phyloP scores from a whole-genome alignment of 2,329 filamentous ascomycete species.

The Pseudocercospora pini-densiflorae region DNA sequence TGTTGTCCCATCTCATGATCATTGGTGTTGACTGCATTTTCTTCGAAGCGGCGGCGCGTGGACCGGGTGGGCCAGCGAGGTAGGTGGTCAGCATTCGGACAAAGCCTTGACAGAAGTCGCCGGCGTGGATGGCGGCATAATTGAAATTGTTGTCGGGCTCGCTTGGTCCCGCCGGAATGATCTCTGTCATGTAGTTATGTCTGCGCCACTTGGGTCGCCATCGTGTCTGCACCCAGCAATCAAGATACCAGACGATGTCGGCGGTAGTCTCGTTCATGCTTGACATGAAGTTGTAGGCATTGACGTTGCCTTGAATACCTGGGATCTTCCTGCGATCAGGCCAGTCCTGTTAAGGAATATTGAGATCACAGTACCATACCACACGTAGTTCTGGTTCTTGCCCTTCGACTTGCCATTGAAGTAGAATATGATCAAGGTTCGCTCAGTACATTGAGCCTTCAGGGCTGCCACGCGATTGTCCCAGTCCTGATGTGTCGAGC shows the following conservation, averaged over 20 bases:
- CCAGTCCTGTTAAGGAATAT: not conserved
- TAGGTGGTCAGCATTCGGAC: not conserved
- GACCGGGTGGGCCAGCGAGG: not conserved
- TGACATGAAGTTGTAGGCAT: constrained; percentile 6
- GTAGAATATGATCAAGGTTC: constrained; percentile 9
- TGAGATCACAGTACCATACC: not conserved
- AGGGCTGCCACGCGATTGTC: not conserved
- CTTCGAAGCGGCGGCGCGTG: not conserved
- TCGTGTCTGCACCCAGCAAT: constrained; percentile 16
- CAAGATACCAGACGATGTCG: constrained; percentile 12
- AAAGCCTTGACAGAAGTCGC: constrained; percentile 11
- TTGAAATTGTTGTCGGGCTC: not conserved
- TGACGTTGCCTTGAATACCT: not conserved
- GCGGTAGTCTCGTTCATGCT: constrained; percentile 5
- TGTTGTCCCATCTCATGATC: constrained; percentile 7
- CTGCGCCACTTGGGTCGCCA: constrained; percentile 1
- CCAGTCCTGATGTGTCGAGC: not conserved
- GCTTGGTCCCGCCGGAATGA: constrained; percentile 2
- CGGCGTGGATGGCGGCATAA: not conserved
- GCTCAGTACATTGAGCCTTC: not conserved
- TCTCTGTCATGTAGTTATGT: constrained; percentile 2
- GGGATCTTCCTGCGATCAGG: not conserved
- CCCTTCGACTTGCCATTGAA: constrained; percentile 12
- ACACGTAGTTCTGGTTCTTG: constrained; percentile 6
- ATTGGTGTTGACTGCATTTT: constrained; percentile 6